These are phyloP conservation scores for Vigna mungo DNA, from an alignment of 306 rosid species.

Conservation along the genomic window DNA sequence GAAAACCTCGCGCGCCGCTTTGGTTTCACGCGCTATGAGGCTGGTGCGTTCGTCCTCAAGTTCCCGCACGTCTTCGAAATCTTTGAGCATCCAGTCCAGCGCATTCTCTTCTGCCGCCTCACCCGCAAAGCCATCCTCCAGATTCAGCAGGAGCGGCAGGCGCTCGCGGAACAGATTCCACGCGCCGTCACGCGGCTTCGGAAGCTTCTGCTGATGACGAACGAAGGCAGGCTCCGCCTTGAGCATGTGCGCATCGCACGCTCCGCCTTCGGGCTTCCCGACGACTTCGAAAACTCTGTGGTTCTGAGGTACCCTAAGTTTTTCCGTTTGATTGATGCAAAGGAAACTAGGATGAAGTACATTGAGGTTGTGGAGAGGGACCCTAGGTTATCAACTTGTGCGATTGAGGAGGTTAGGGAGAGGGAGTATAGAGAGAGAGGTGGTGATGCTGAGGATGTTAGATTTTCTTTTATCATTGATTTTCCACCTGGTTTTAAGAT, in stretches of 20 bases:
- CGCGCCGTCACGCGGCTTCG: constrained; percentile 76
- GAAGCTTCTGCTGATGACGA: constrained; percentile 86
- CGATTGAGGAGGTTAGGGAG: constrained; percentile 83
- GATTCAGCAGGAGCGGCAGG: constrained; percentile 69
- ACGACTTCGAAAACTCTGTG: constrained; percentile 83
- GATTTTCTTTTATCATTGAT: constrained; percentile 78
- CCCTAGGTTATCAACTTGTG: constrained; percentile 56
- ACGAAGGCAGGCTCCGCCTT: constrained; percentile 65
- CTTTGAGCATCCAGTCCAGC: constrained; percentile 89
- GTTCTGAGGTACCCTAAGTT: constrained; percentile 69
- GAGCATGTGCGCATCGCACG: constrained; percentile 88
- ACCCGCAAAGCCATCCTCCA: constrained; percentile 80
- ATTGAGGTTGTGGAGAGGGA: constrained; percentile 72
- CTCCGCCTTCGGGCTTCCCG: constrained; percentile 72
- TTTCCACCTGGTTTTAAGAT: constrained; percentile 96
- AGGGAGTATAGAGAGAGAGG: constrained; percentile 79
- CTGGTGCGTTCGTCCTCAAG: constrained; percentile 75
- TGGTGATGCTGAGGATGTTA: constrained; percentile 72
- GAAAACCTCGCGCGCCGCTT: constrained; percentile 76
- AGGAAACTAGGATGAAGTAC: constrained; percentile 81
- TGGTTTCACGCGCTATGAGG: constrained; percentile 72
- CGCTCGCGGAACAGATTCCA: constrained; percentile 58
- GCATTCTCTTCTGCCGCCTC: constrained; percentile 75
- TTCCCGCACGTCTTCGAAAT: constrained; percentile 87
- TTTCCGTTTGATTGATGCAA: constrained; percentile 73